Conservation (phyloP, 768 basidiomycete genomes). For the Boletus pseudopeckii region DNA sequence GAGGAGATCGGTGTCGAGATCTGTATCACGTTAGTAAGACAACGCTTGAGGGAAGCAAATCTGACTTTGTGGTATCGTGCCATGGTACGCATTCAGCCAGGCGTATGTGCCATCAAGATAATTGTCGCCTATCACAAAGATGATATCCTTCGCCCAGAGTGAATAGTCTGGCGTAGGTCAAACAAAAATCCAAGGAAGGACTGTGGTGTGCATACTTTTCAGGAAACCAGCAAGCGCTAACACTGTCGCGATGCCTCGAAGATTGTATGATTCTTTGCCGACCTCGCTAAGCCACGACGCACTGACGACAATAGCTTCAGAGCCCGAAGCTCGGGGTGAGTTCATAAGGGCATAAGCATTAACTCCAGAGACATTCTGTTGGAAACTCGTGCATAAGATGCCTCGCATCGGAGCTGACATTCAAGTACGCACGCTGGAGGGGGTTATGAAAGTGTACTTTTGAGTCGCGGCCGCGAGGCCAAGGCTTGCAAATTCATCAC, state of each 20-base stretch:
- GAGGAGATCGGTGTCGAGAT: conserved; percentile 62
- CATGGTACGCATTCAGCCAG: conserved; percentile 85
- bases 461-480: conserved; percentile 74
- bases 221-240: conserved; percentile 81
- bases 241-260: conserved; percentile 84
- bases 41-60: neutral
- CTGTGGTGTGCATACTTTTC: conserved; percentile 52
- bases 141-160: conserved; percentile 92
- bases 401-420: neutral
- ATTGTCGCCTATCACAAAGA: conserved; percentile 87
- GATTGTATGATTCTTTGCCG: conserved; percentile 60
- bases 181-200: neutral
- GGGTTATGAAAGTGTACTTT: conserved; percentile 55
- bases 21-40: conserved; percentile 35
- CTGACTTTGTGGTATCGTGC: conserved; percentile 60
- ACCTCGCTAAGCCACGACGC: conserved; percentile 83
- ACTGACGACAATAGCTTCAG: conserved; percentile 87
- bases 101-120: conserved; percentile 91
- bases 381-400: conserved; percentile 3
- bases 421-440: conserved; percentile 41
- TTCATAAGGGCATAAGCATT: conserved; percentile 82
- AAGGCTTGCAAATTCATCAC: conserved; percentile 63
- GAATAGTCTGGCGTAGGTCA: conserved; percentile 58
- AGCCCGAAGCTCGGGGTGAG: conserved; percentile 88
- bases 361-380: conserved; percentile 55